Percentiles rank a stretch among this genome's conserved stretches.
phyloP scores from a whole-genome alignment of 768 basidiomycete species.

The Podaxis carcinomalis region DNA sequence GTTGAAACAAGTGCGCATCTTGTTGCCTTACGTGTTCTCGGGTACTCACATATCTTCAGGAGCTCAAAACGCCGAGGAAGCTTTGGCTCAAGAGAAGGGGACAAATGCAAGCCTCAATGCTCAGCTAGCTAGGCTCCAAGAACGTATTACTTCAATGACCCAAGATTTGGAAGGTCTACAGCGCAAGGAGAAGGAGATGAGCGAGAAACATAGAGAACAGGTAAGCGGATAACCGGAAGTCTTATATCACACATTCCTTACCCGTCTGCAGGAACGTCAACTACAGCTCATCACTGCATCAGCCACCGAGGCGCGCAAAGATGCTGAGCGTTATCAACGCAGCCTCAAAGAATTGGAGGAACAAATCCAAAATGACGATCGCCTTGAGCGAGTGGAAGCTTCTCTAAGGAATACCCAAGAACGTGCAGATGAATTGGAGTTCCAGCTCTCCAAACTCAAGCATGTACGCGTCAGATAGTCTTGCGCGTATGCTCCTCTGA shows the following conservation, averaged over 20 bases:
- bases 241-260: constrained; percentile 13
- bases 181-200: constrained; percentile 49
- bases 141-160: constrained; percentile 30
- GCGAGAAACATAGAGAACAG: constrained; percentile 51
- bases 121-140: constrained; percentile 39
- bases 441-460: constrained; percentile 73
- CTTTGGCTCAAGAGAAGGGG: constrained; percentile 38
- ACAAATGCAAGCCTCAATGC: constrained; percentile 35
- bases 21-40: not conserved
- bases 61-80: constrained; percentile 36
- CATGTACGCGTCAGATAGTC: constrained; percentile 47
- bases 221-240: constrained; percentile 22
- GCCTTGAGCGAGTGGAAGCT: constrained; percentile 66
- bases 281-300: constrained; percentile 59
- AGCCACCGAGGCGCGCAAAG: constrained; percentile 45
- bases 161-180: constrained; percentile 38
- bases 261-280: constrained; percentile 60
- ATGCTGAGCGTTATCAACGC: constrained; percentile 51
- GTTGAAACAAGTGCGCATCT: constrained; percentile 56
- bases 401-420: constrained; percentile 77
- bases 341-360: constrained; percentile 72
- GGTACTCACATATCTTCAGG: constrained; percentile 26
- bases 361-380: constrained; percentile 80
- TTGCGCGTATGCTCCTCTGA: constrained; percentile 3
- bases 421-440: constrained; percentile 79